Base-by-base conservation (phyloP, 306 rosid genomes). In the Dryas alaskensis region DNA sequence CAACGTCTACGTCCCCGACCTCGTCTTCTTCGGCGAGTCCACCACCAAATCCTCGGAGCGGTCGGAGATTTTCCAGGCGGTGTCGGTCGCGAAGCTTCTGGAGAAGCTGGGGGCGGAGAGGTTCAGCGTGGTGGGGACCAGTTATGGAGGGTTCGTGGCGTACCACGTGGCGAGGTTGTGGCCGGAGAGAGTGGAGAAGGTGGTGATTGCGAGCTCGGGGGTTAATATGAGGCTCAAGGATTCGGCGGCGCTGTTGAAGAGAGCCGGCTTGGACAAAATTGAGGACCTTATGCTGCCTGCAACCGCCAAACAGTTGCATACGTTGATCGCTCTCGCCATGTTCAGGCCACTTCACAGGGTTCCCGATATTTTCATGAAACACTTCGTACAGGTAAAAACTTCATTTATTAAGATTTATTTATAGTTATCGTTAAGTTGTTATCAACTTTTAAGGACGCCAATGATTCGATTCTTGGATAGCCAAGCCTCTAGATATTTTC, bases 101-200 rank as follows among this genome's bases (percentile, higher is more conserved):
- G 92, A 89, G 45, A 87, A 57, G 72, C 8, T 88, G 6, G 86
- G 81, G 0, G 85, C 80, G 72, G 44, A 76, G 52, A 87, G 57
- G 76, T 89, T 65, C 53, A 77, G 84, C 49, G 90, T 89, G 64
- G 42, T 76, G 57, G 97, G 98, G 4, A 94, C 98, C 6, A 94
- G 98, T 76, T 94, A 94, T 31, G 97, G 98, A 0, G 97, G 98
- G 0, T 78, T 94, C 6, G 92, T 94, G 76, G 94, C 98, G 10
- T 88, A 94, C 60, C 83, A 83, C 50, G 10, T 94, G 84, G 98
- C 96, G 3, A 78, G 60, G 70, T 72, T 65, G 73, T 77, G 88
- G 62, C 89, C 92, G 73, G 88, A 85, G 78, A 94, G 84, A 52
- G 88, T 89, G 4, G 84, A 86, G 69, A 94, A 88, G 66, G 98